A percentile compares a stretch with the other conserved stretches of the same genome.
phyloP scores from a whole-genome alignment of 805 yeast genomes.

The Kluyveromyces wickerhamii region DNA sequence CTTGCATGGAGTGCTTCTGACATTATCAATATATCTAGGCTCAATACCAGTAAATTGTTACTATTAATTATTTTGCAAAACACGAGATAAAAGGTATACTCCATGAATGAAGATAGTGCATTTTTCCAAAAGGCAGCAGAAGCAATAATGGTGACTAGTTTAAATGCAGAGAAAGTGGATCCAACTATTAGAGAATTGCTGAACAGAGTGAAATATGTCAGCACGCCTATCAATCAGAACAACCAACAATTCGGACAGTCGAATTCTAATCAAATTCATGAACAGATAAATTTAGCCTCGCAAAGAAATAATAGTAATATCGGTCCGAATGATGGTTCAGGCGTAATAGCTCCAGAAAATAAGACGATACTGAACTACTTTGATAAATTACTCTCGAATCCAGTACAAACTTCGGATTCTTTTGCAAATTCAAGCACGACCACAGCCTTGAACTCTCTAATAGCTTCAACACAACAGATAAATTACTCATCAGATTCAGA shows the following conservation, averaged over 20 bases:
- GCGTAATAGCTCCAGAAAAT: conserved; percentile 8
- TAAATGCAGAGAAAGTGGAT: conserved; percentile 20
- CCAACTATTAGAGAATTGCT: conserved; percentile 26
- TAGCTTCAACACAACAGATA: neutral
- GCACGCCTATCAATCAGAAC: neutral
- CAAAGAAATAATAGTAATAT: too few species aligned
- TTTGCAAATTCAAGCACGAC: conserved; percentile 1
- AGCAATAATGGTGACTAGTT: conserved; percentile 26
- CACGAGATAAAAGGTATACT: conserved; percentile 1
- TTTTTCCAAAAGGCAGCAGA: conserved; percentile 28
- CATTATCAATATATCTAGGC: too few species aligned
- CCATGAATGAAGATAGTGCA: conserved; percentile 22
- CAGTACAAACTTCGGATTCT: neutral
- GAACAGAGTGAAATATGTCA: conserved; percentile 20
- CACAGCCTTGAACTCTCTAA: neutral
- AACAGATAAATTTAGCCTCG: too few species aligned
- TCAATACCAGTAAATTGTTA: too few species aligned
- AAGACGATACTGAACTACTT: conserved; percentile 10
- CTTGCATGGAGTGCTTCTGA: too few species aligned
- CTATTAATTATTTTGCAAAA: too few species aligned
- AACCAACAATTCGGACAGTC: too few species aligned
- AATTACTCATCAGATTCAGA: neutral
- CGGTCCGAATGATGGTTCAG: too few species aligned
- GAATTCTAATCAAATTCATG: too few species aligned
- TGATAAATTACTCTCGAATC: conserved; percentile 8